Conservation (phyloP, 163 green algal species). For the Volvox carteri region DNA sequence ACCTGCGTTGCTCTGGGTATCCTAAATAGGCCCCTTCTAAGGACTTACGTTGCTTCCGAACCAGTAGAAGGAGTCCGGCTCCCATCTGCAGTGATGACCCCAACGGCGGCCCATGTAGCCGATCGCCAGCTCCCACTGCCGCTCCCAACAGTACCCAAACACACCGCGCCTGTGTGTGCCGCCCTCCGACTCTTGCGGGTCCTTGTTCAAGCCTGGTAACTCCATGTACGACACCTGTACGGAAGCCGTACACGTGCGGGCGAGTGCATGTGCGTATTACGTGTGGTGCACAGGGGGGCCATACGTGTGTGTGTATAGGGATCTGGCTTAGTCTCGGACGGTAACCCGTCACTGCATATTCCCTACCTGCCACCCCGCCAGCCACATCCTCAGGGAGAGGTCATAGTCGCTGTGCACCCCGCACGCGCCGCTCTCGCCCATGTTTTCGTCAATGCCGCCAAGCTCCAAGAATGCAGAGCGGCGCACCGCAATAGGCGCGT, state of each 20-base stretch:
- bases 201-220: slow-evolving; percentile 21
- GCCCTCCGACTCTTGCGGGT: slow-evolving; percentile 33
- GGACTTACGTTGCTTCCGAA: slow-evolving; percentile 45
- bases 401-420: slow-evolving; percentile 55
- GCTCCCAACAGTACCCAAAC: slow-evolving; percentile 37
- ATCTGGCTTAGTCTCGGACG: no score
- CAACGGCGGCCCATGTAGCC: slow-evolving; percentile 28
- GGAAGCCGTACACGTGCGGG: neutral
- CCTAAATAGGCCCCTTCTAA: no score
- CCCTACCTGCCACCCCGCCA: slow-evolving; percentile 58
- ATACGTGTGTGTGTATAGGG: no score
- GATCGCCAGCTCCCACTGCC: slow-evolving; percentile 51
- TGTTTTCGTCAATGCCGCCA: slow-evolving; percentile 49
- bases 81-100: slow-evolving; percentile 28
- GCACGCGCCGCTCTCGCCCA: slow-evolving; percentile 31
- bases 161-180: slow-evolving; percentile 45
- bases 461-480: neutral
- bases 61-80: slow-evolving; percentile 39
- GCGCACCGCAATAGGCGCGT: slow-evolving; percentile 42
- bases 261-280: no score
- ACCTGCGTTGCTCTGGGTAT: no score
- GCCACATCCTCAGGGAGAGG: slow-evolving; percentile 54
- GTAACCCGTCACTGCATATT: no score
- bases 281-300: no score
- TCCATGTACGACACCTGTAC: slow-evolving; percentile 37